Percentiles rank a stretch among this genome's conserved stretches.
Evolutionary conservation across 331 rosid species (phyloP).

Genomic region (Arachis monticola): DNA sequence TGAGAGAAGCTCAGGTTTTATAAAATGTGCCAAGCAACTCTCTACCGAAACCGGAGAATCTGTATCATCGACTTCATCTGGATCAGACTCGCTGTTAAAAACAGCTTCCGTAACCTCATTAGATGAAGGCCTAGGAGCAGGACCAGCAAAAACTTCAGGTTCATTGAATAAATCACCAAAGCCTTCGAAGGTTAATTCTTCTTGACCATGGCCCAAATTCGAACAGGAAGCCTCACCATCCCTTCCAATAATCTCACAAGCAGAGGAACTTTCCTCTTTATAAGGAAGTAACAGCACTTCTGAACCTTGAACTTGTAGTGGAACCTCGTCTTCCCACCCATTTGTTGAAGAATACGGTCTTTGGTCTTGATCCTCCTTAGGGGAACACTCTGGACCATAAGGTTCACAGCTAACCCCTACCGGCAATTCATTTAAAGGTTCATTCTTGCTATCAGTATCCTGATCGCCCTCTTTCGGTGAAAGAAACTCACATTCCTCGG

Average conservation of each 20-base stretch:
- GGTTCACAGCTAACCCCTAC: conserved; percentile 52
- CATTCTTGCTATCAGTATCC: conserved; percentile 48
- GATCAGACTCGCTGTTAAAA: conserved; percentile 81
- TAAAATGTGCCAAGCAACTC: conserved; percentile 86
- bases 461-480: conserved; percentile 46
- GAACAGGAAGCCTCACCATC: conserved; percentile 72
- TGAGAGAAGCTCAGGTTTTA: conserved; percentile 88
- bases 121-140: conserved; percentile 62
- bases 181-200: conserved; percentile 70
- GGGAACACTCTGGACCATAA: conserved; percentile 38
- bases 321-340: conserved; percentile 74
- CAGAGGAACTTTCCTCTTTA: conserved; percentile 60
- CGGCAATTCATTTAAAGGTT: conserved; percentile 42
- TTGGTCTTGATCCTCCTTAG: conserved; percentile 41
- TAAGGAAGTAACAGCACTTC: conserved; percentile 80
- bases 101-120: conserved; percentile 59
- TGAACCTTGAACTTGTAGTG: conserved; percentile 71
- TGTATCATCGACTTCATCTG: conserved; percentile 93
- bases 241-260: conserved; percentile 47
- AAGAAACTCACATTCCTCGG: conserved; percentile 46
- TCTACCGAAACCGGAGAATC: conserved; percentile 88
- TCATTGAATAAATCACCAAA: conserved; percentile 85
- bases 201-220: conserved; percentile 59
- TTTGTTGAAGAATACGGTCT: conserved; percentile 48
- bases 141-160: conserved; percentile 76